Evolutionary conservation across 148 eudicot genomes (phyloP).

Genomic region (Beta vulgaris): DNA sequence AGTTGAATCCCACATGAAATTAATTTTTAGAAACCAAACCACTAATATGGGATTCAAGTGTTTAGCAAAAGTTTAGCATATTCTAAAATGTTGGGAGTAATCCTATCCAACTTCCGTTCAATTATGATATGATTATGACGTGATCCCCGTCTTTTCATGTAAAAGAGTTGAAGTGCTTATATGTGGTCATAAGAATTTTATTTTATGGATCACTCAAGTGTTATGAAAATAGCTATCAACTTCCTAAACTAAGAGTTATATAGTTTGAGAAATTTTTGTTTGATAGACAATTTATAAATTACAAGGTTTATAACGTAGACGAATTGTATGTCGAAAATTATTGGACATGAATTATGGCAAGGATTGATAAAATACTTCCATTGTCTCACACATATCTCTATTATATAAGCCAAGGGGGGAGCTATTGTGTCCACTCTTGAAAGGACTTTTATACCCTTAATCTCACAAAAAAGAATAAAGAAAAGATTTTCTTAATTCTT

Average conservation of each 20-base stretch:
- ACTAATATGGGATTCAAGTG: too few relatives aligned
- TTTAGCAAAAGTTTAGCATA: too few relatives aligned
- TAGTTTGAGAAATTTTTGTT: neutral
- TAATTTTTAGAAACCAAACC: too few relatives aligned
- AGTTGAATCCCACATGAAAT: too few relatives aligned
- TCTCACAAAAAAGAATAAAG: too few relatives aligned
- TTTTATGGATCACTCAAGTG: neutral
- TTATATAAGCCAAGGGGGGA: too few relatives aligned
- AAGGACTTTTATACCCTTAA: too few relatives aligned
- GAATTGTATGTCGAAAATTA: neutral
- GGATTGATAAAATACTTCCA: neutral
- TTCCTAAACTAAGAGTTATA: neutral
- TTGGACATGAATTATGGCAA: neutral
- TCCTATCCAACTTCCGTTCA: too few relatives aligned
- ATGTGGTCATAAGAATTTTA: neutral
- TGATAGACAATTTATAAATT: neutral
- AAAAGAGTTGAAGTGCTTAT: neutral
- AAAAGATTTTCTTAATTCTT: too few relatives aligned
- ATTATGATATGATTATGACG: neutral
- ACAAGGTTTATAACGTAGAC: neutral
- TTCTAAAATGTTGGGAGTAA: too few relatives aligned
- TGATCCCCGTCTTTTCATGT: neutral
- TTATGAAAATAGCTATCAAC: neutral
- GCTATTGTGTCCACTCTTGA: too few relatives aligned
- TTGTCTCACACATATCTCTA: neutral